Percentiles rank a stretch among this genome's conserved stretches.
These are phyloP conservation scores for Hymenoscyphus scutula DNA, from an alignment of 2,329 filamentous ascomycete species.

Conservation along the genomic window DNA sequence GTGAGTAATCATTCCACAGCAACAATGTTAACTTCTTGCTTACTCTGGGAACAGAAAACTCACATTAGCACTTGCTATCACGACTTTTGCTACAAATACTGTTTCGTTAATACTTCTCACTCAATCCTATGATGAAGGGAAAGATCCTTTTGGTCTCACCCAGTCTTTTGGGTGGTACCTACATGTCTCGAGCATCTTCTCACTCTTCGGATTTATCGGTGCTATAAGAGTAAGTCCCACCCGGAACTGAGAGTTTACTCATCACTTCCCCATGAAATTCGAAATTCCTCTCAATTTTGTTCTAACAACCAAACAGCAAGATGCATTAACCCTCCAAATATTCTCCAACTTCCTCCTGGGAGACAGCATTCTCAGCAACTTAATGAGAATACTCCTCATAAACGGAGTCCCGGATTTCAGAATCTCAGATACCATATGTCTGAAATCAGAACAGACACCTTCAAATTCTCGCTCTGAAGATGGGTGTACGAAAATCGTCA, in stretches of 20 bases:
- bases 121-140: neutral
- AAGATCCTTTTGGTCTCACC: neutral
- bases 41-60: neutral
- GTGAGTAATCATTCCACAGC: neutral
- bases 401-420: neutral
- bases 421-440: neutral
- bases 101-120: neutral
- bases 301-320: neutral
- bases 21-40: neutral
- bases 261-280: neutral
- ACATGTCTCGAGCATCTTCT: neutral
- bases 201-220: conserved; percentile 3
- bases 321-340: neutral
- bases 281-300: neutral
- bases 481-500: neutral
- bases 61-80: neutral
- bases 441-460: neutral
- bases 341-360: neutral
- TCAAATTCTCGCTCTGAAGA: neutral
- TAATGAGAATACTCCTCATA: neutral
- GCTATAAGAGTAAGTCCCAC: neutral
- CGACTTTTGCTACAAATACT: neutral
- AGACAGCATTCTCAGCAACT: neutral
- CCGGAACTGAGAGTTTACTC: no score
- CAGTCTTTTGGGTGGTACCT: neutral